phyloP scores from a whole-genome alignment of 2,329 filamentous ascomycete species.

The Hysterium pulicare region DNA sequence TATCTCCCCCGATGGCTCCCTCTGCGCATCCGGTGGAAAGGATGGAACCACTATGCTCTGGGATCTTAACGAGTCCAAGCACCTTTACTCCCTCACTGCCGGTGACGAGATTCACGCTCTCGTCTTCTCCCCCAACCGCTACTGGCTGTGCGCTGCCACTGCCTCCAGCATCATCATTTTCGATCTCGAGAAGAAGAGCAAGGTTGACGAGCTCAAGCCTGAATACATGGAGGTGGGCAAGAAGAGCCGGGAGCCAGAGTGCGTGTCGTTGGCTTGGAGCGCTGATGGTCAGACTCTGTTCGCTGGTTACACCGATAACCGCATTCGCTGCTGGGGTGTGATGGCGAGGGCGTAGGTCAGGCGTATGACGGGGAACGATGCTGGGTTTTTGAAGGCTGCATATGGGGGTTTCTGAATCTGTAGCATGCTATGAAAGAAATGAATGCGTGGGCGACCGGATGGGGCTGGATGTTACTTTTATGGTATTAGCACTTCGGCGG shows the following conservation, averaged over 20 bases:
- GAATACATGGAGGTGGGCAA: slow-evolving; percentile 95
- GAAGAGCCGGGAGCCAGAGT: slow-evolving; percentile 99
- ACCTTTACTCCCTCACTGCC: slow-evolving; percentile 99
- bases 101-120: slow-evolving; percentile 99
- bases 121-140: slow-evolving; percentile 99
- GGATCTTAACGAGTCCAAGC: slow-evolving; percentile 99
- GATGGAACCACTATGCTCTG: slow-evolving; percentile 99
- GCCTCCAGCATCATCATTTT: slow-evolving; percentile 99
- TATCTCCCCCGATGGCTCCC: slow-evolving; percentile 98
- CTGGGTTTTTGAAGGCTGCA: slow-evolving; percentile 4
- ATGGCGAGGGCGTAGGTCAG: slow-evolving; percentile 40
- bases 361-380: slow-evolving; percentile 8
- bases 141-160: slow-evolving; percentile 99
- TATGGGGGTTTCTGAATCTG: slow-evolving; percentile 26
- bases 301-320: slow-evolving; percentile 99
- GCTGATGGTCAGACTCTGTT: slow-evolving; percentile 99
- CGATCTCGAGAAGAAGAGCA: slow-evolving; percentile 99
- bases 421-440: slow-evolving; percentile 36
- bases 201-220: slow-evolving; percentile 99
- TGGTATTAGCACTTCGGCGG: slow-evolving; percentile 39
- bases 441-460: slow-evolving; percentile 21
- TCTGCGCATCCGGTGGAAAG: slow-evolving; percentile 98
- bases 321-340: slow-evolving; percentile 49
- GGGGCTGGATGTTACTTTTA: not conserved
- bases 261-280: slow-evolving; percentile 94